A percentile compares a stretch with the other conserved stretches of the same genome.
Evolutionary conservation across 2,329 filamentous ascomycete species (phyloP).

Genomic region (Fusarium haematococcum): DNA sequence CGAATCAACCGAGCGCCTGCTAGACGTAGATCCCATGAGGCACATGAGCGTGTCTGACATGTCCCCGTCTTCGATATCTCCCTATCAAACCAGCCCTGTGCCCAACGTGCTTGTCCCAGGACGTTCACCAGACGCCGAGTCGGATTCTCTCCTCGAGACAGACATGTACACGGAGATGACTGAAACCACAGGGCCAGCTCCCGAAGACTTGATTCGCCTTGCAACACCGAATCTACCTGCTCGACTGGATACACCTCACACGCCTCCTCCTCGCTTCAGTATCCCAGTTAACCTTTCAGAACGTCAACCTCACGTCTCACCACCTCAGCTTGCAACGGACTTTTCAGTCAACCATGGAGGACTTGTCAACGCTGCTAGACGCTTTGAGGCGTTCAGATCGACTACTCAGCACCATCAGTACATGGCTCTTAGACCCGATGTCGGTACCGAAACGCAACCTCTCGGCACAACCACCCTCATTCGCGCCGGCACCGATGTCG

Average conservation of each 20-base stretch:
- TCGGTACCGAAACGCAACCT: conserved; percentile 24
- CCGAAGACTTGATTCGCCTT: conserved; percentile 41
- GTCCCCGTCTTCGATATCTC: conserved; percentile 31
- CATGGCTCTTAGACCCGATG: conserved; percentile 34
- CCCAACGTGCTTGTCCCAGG: conserved; percentile 17
- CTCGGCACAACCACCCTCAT: conserved; percentile 38
- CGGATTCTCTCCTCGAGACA: conserved; percentile 34
- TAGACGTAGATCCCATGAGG: conserved; percentile 32
- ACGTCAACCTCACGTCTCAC: neutral
- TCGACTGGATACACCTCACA: conserved; percentile 40
- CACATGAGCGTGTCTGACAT: conserved; percentile 36
- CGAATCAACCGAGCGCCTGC: conserved; percentile 33
- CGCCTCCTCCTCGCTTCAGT: conserved; percentile 25
- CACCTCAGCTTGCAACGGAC: conserved; percentile 6
- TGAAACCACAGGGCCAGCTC: conserved; percentile 9
- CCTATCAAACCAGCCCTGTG: conserved; percentile 16
- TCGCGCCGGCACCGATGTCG: conserved; percentile 34
- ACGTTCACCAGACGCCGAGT: conserved; percentile 18
- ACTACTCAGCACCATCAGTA: conserved; percentile 38
- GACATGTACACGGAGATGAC: conserved; percentile 24
- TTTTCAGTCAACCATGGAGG: conserved; percentile 36
- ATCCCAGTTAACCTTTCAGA: conserved; percentile 22
- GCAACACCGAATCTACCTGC: conserved; percentile 41
- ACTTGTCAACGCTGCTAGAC: conserved; percentile 39
- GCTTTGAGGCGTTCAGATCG: conserved; percentile 39